phyloP scores from a whole-genome alignment of 805 yeast species.

The Cyberlindnera amylophila region DNA sequence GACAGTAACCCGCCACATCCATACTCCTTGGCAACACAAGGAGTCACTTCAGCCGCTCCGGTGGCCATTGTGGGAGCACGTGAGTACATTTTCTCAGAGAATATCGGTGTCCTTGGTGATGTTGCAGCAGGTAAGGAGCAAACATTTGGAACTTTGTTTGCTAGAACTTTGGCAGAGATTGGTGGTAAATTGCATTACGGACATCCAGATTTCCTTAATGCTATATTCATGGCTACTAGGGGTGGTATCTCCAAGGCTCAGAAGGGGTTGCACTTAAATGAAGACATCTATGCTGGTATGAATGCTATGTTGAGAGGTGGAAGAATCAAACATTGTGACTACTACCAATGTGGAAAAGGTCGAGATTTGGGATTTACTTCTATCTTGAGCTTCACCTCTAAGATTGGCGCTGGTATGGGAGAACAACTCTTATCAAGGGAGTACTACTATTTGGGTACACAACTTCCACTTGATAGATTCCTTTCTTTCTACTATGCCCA shows the following conservation, averaged over 20 bases:
- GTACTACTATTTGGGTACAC: constrained; percentile 86
- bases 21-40: not conserved
- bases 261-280: constrained; percentile 87
- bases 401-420: constrained; percentile 98
- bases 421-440: constrained; percentile 92
- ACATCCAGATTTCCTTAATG: constrained; percentile 93
- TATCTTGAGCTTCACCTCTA: constrained; percentile 87
- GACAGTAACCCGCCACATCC: constrained; percentile 28
- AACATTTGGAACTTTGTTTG: constrained; percentile 93
- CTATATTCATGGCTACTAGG: constrained; percentile 87
- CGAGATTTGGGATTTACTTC: constrained; percentile 93
- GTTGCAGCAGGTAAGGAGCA: constrained; percentile 98
- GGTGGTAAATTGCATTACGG: constrained; percentile 96
- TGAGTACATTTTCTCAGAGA: constrained; percentile 86
- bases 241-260: constrained; percentile 97
- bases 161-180: constrained; percentile 87
- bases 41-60: constrained; percentile 37
- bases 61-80: constrained; percentile 95
- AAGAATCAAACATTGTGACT: constrained; percentile 90
- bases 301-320: constrained; percentile 87
- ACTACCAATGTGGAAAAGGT: constrained; percentile 95
- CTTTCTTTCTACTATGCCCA: constrained; percentile 94
- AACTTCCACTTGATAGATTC: constrained; percentile 83
- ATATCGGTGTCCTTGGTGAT: constrained; percentile 89
- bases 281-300: constrained; percentile 96